Evolutionary conservation across 805 yeast genomes (phyloP), one percentile per base, ranked within the genome.

Genomic region (Wickerhamomyces bisporus): DNA sequence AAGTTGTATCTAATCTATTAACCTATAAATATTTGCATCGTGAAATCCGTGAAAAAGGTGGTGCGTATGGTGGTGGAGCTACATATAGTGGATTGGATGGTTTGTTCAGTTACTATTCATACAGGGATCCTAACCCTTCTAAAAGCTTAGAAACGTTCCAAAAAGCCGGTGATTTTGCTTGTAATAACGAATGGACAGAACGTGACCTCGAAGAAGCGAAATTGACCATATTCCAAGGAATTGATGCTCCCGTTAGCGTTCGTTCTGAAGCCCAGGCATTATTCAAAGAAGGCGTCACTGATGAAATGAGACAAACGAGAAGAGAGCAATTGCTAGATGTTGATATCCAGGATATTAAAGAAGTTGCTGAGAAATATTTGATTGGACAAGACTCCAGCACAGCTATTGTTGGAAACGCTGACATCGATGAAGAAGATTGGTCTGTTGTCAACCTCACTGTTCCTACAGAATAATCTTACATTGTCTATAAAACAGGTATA

Each of bases 51-150:
- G 98, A 93, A 56, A 79, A 91, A 53, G 96, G 96, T 40, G 98
- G 98, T 42, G 98, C 98, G 0, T 93, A 93, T 56, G 98, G 98
- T 7, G 98, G 96, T 6, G 98, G 98, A 4, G 84, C 95, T 5
- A 64, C 75, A 7, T 93, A 81, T 58, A 85, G 81, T 56, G 87
- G 91, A 0, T 57, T 86, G 17, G 86, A 84, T 35, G 98, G 97
- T 0, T 51, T 80, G 3, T 77, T 91, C 52, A 74, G 84, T 25
- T 87, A 72, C 63, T 93, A 83, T 62, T 88, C 98, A 0, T 93
- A 91, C 65, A 74, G 98, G 49, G 98, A 93, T 59, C 98, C 98
- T 14, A 81, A 86, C 46, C 86, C 96, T 1, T 55, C 71, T 27
- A 75, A 77, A 45, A 82, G 96, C 2, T 58, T 86, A 10, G 61